phyloP scores from a whole-genome alignment of 345 rosid species.

The Populus ilicifolia region DNA sequence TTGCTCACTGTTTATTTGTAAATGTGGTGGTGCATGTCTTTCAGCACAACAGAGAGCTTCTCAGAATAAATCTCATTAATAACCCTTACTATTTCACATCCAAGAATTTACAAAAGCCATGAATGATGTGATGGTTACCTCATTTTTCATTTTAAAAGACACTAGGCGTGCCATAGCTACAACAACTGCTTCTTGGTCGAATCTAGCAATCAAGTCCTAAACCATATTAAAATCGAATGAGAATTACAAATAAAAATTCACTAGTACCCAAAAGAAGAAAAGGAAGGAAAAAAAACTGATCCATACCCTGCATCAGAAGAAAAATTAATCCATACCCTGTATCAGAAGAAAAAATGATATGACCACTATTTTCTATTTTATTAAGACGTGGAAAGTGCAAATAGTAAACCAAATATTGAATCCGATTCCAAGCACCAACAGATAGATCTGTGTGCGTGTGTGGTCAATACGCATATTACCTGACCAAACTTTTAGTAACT shows the following conservation, averaged over 20 bases:
- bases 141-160: constrained; percentile 94
- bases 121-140: constrained; percentile 43
- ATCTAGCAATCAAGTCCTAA: constrained; percentile 88
- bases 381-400: background rate
- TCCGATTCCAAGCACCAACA: background rate
- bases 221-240: constrained; percentile 11
- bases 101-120: background rate
- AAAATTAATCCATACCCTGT: background rate
- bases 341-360: background rate
- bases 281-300: background rate
- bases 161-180: constrained; percentile 88
- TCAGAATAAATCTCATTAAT: background rate
- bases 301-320: background rate
- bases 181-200: constrained; percentile 99
- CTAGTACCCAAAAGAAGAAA: background rate
- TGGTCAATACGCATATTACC: background rate
- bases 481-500: background rate
- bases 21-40: background rate
- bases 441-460: background rate
- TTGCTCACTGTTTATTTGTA: background rate
- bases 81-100: background rate
- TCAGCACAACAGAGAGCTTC: background rate
- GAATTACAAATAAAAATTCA: background rate
- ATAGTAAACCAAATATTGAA: background rate
- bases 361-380: background rate